Percentiles rank a stretch among this genome's conserved stretches.
phyloP scores from a whole-genome alignment of 1,284 basidiomycete genomes.

The Apiotrichum siamense region DNA sequence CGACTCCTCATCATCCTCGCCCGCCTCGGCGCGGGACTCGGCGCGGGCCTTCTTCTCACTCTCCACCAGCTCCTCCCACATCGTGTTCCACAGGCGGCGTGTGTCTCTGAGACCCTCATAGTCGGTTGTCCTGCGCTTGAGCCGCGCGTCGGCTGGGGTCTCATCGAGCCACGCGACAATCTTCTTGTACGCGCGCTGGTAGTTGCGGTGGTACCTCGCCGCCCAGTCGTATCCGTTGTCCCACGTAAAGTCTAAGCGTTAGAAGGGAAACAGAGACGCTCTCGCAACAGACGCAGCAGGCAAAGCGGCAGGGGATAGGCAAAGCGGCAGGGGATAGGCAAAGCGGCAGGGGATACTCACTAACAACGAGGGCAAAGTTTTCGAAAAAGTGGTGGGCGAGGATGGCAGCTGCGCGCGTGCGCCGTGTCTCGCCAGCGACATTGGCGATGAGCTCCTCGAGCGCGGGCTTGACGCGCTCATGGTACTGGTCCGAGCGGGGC shows the following conservation, averaged over 20 bases:
- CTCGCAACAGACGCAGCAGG: too few species aligned
- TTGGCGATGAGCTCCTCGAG: not conserved
- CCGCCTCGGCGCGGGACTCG: too few species aligned
- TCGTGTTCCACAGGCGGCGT: not conserved
- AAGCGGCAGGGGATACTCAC: not conserved
- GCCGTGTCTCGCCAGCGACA: not conserved
- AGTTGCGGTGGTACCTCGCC: not conserved
- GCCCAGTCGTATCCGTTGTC: not conserved
- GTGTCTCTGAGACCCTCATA: not conserved
- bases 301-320: too few species aligned
- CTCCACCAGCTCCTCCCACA: not conserved
- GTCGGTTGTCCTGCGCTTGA: not conserved
- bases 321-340: too few species aligned
- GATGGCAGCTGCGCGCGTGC: not conserved
- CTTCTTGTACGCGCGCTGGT: not conserved
- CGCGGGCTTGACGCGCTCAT: not conserved
- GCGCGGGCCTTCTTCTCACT: not conserved
- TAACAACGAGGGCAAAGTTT: not conserved
- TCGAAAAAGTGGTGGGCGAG: not conserved
- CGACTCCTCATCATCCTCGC: too few species aligned
- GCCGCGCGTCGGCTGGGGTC: not conserved
- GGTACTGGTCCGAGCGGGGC: not conserved
- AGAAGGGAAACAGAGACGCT: too few species aligned
- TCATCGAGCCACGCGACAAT: not conserved
- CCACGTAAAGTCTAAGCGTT: not conserved